Conservation (phyloP, 208 protist species). For the Trypanosoma platydactyli region DNA sequence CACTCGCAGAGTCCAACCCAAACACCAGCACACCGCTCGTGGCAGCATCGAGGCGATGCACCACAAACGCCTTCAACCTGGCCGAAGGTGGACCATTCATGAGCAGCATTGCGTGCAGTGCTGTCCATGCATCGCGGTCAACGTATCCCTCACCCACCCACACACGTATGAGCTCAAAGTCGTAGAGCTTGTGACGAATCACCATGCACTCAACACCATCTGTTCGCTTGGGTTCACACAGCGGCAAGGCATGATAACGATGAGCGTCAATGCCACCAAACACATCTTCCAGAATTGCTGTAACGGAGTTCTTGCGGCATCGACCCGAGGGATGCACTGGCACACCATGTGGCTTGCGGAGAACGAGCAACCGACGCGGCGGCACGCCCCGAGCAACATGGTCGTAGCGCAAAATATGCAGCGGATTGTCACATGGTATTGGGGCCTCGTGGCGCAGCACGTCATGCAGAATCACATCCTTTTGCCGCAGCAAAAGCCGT, state of each 20-base stretch:
- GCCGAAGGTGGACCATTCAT: not conserved
- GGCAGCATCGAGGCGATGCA: conserved; percentile 82
- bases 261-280: conserved; percentile 64
- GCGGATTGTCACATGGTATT: conserved; percentile 62
- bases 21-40: conserved; percentile 89
- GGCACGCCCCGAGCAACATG: conserved; percentile 1
- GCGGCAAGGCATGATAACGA: conserved; percentile 30
- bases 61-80: conserved; percentile 39
- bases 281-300: conserved; percentile 86
- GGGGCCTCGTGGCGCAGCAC: conserved; percentile 94
- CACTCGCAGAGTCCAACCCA: conserved; percentile 47
- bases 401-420: conserved; percentile 60
- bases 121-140: conserved; percentile 35
- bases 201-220: conserved; percentile 36
- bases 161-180: conserved; percentile 75
- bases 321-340: conserved; percentile 90
- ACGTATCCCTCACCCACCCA: conserved; percentile 42
- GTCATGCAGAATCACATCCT: conserved; percentile 81
- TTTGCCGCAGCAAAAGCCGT: conserved; percentile 62
- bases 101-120: conserved; percentile 28
- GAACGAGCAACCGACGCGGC: conserved; percentile 44
- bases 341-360: conserved; percentile 70
- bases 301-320: conserved; percentile 92
- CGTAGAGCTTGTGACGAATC: conserved; percentile 39
- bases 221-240: not conserved